phyloP scores from a whole-genome alignment of 2,329 filamentous ascomycete species.

The Paraconiothyrium sp. region DNA sequence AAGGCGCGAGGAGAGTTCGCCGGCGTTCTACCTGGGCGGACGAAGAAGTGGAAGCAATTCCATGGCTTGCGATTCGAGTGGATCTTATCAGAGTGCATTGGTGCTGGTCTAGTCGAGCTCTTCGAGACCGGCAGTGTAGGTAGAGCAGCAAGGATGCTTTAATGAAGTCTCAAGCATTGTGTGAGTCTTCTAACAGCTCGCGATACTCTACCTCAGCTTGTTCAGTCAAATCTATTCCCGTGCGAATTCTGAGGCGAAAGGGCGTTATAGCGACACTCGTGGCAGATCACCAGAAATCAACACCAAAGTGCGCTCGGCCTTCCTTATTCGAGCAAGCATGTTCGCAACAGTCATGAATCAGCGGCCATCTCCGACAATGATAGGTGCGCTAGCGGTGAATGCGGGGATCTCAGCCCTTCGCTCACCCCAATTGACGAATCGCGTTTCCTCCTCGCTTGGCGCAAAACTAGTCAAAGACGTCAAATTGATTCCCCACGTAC shows the following conservation, averaged over 20 bases:
- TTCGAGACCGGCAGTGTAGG: constrained; percentile 82
- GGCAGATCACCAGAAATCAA: background rate
- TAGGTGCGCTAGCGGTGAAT: constrained; percentile 4
- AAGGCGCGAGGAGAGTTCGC: constrained; percentile 64
- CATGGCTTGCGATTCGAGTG: constrained; percentile 76
- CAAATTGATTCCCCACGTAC: background rate
- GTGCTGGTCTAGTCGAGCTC: constrained; percentile 74
- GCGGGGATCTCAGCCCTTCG: constrained; percentile 11
- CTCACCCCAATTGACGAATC: background rate
- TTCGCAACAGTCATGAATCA: constrained; percentile 4
- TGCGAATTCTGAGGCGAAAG: background rate
- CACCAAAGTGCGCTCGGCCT: constrained; percentile 4
- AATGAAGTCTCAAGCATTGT: background rate
- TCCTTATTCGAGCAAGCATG: background rate
- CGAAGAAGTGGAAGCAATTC: constrained; percentile 76
- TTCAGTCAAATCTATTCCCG: background rate
- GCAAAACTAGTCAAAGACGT: constrained; percentile 8
- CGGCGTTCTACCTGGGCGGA: constrained; percentile 68
- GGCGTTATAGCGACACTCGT: background rate
- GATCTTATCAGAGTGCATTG: constrained; percentile 75
- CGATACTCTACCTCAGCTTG: background rate
- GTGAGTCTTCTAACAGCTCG: background rate
- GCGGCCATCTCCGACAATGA: constrained; percentile 7
- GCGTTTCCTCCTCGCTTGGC: constrained; percentile 10
- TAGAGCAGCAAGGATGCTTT: constrained; percentile 61